Evolutionary conservation across 2,329 filamentous ascomycete genomes (phyloP).

Genomic region (Didymella pomorum): DNA sequence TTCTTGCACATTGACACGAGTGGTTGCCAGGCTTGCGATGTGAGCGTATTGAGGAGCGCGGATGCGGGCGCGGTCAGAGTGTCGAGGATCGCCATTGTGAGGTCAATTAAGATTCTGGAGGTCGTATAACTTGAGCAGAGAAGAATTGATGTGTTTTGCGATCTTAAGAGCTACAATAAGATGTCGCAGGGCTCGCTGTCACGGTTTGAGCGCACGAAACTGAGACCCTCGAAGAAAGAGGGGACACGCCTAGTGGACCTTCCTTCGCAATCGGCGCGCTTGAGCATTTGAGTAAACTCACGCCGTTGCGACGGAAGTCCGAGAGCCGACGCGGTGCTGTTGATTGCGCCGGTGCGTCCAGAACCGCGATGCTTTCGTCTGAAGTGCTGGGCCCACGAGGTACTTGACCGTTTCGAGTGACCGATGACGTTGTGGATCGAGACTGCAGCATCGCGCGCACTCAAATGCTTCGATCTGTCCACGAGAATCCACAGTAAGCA

Average conservation of each 20-base stretch:
- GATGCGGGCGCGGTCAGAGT: slow-evolving; percentile 16
- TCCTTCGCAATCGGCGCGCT: slow-evolving; percentile 8
- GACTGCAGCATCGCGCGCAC: slow-evolving; percentile 6
- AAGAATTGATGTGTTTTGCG: background rate
- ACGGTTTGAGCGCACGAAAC: slow-evolving; percentile 12
- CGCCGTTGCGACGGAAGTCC: slow-evolving; percentile 11
- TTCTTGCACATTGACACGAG: slow-evolving; percentile 57
- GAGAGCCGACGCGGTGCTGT: slow-evolving; percentile 28
- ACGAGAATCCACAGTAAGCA: background rate
- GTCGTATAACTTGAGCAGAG: background rate
- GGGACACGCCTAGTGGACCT: background rate
- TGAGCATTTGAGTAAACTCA: slow-evolving; percentile 9
- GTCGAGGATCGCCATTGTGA: slow-evolving; percentile 45
- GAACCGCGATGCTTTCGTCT: slow-evolving; percentile 41
- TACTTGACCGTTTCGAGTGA: slow-evolving; percentile 48
- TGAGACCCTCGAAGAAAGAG: slow-evolving; percentile 13
- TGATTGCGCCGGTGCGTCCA: slow-evolving; percentile 32
- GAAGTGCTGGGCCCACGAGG: slow-evolving; percentile 41
- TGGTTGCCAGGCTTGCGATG: slow-evolving; percentile 58
- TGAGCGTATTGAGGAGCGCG: slow-evolving; percentile 46
- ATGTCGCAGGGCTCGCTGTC: slow-evolving; percentile 11
- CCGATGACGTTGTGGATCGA: slow-evolving; percentile 46
- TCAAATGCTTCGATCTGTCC: background rate
- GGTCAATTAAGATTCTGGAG: background rate
- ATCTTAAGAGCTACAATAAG: slow-evolving; percentile 4